Percentiles rank a stretch among this genome's conserved stretches.
Conservation (phyloP, 2,329 filamentous ascomycete species). For the Pezizomycotina sp. region DNA sequence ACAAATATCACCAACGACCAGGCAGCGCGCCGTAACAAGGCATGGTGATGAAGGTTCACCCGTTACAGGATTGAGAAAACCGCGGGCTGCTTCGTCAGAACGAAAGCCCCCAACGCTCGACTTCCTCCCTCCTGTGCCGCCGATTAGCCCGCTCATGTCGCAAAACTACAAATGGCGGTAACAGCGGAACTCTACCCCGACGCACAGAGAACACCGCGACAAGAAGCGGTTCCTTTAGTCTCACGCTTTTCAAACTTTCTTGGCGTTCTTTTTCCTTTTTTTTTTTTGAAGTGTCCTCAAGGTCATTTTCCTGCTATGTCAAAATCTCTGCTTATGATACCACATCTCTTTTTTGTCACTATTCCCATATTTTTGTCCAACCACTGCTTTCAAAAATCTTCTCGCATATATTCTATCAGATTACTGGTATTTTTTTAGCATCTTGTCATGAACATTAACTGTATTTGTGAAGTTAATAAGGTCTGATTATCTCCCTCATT, state of each 20-base stretch:
- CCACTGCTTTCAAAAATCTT: slow-evolving; percentile 11
- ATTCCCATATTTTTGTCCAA: neutral
- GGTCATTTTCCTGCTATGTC: slow-evolving; percentile 1
- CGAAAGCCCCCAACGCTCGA: slow-evolving; percentile 10
- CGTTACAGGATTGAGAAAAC: slow-evolving; percentile 2
- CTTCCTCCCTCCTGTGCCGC: slow-evolving; percentile 16
- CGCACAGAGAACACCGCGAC: neutral
- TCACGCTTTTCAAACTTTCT: slow-evolving; percentile 2
- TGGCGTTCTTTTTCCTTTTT: slow-evolving; percentile 1
- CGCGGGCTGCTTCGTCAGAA: slow-evolving; percentile 10
- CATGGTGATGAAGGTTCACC: slow-evolving; percentile 1
- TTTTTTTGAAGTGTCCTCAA: slow-evolving; percentile 3
- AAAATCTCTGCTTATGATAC: slow-evolving; percentile 4
- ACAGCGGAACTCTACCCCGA: neutral
- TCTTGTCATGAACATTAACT: neutral
- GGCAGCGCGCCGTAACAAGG: neutral
- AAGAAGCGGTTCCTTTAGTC: slow-evolving; percentile 2
- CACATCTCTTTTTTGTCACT: neutral
- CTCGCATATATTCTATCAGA: slow-evolving; percentile 1
- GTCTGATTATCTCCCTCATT: neutral
- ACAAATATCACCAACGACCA: slow-evolving; percentile 4
- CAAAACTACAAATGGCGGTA: neutral
- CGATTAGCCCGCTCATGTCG: slow-evolving; percentile 14
- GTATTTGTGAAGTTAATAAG: neutral
- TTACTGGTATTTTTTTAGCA: neutral